Base-by-base conservation (phyloP, 495 filamentous ascomycete species). In the Pseudoneurospora amorphoporcata region DNA sequence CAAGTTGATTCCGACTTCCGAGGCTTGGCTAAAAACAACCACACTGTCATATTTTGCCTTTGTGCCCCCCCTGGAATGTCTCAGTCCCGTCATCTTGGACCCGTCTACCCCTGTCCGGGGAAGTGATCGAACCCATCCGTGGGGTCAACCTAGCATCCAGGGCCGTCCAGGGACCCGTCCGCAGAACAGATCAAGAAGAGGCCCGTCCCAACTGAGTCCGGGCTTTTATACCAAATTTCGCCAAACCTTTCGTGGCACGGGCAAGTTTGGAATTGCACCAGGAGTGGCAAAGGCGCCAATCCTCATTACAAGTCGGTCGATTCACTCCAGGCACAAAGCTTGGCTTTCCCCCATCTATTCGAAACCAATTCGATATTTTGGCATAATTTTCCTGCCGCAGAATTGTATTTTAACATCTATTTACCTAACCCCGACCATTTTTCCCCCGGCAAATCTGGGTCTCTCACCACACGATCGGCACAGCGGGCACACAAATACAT, bases 161-260 rank as follows among this genome's bases (percentile, higher is more conserved):
- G 45, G 19, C 19, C 45, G 5, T 61, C 53, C 53, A 61, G 53
- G 53, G 23, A 58, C 19, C 12, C 12, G 12, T 32, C 53, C 1
- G 14, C 53, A 41, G 70, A 71, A 61, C 71, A 41, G 45, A 73
- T 69, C 68, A 72, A 42, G 71, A 53, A 75, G 70, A 58, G 71
- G 40, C 14, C n/a, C 40, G 47, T 65, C 35, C n/a, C 58, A 42
- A 40, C 68, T 72, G 7, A 74, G 70, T 61, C 39, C 72, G 69
- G 53, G 43, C 47, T 58, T 37, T 47, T 10, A 39, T 47, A 58
- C 71, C 74, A 73, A 75, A 73, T 75, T 72, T 75, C 74, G 74
- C 69, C 74, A 73, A 75, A 75, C 29, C 38, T 14, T 69, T 23
- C 65, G 69, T 71, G 74, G 72, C 74, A 43, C 23, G 17, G 74